A percentile compares a stretch with the other conserved stretches of the same genome.
These are phyloP conservation scores for Mimosa bimucronata DNA, from an alignment of 306 rosid genomes.

Conservation along the genomic window DNA sequence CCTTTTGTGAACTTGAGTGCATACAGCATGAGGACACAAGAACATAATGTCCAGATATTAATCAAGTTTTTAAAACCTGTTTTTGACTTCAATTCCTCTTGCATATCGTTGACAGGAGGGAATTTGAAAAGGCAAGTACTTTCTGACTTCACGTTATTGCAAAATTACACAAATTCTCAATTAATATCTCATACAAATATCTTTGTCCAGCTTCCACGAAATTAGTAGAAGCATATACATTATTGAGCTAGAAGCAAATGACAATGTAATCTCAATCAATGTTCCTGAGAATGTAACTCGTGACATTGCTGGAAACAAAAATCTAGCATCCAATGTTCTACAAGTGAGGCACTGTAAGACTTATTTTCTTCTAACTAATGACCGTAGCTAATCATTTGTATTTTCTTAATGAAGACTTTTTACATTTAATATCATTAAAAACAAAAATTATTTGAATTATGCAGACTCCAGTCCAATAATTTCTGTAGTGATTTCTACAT, in stretches of 20 bases:
- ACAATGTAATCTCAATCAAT: slow-evolving; percentile 52
- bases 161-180: slow-evolving; percentile 3
- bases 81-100: slow-evolving; percentile 75
- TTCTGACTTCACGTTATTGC: neutral
- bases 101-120: slow-evolving; percentile 76
- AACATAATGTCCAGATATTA: slow-evolving; percentile 56
- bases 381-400: slow-evolving; percentile 6
- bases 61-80: slow-evolving; percentile 75
- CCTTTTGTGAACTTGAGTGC: slow-evolving; percentile 83
- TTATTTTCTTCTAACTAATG: slow-evolving; percentile 10
- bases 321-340: slow-evolving; percentile 86
- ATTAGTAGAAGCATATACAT: slow-evolving; percentile 56
- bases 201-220: slow-evolving; percentile 59
- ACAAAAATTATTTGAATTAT: slow-evolving; percentile 29
- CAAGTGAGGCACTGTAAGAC: slow-evolving; percentile 89
- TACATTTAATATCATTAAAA: neutral
- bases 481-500: slow-evolving; percentile 59
- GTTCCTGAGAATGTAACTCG: slow-evolving; percentile 76
- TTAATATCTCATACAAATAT: slow-evolving; percentile 28
- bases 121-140: slow-evolving; percentile 63
- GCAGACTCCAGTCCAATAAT: slow-evolving; percentile 73
- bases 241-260: slow-evolving; percentile 62
- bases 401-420: neutral
- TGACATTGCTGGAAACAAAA: slow-evolving; percentile 87
- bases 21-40: slow-evolving; percentile 69